Evolutionary conservation across 1,284 basidiomycete species (phyloP).

Genomic region (Puccinia hordei): DNA sequence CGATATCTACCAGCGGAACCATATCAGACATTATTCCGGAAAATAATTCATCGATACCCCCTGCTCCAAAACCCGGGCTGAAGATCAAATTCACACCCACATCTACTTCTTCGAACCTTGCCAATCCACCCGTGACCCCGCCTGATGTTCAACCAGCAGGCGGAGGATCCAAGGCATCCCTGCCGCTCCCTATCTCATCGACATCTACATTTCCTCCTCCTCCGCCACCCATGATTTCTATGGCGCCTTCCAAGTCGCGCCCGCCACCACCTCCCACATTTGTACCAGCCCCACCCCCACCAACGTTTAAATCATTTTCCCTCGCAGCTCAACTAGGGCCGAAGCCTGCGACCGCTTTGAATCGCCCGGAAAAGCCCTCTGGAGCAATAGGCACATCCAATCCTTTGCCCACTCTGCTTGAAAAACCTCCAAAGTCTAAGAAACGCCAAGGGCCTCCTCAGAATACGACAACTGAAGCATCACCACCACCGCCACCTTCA

Average conservation of each 20-base stretch:
- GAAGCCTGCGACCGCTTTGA: conserved; percentile 1
- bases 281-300: conserved; percentile 31
- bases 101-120: conserved; percentile 15
- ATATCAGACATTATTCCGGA: not conserved
- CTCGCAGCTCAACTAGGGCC: not conserved
- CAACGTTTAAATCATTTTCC: conserved; percentile 35
- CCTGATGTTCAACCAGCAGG: not conserved
- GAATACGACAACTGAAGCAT: not conserved
- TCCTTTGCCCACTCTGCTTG: not conserved
- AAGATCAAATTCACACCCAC: conserved; percentile 36
- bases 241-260: not conserved
- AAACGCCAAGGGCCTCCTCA: conserved; percentile 9
- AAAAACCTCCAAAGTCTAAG: conserved; percentile 2
- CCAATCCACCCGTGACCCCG: not conserved
- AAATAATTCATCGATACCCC: conserved; percentile 12
- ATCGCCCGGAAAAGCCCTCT: conserved; percentile 8
- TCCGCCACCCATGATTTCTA: conserved; percentile 22
- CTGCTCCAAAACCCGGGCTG: conserved; percentile 26
- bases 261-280: not conserved
- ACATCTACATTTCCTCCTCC: conserved; percentile 14
- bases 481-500: not conserved
- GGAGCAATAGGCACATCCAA: not conserved
- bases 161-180: not conserved
- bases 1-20: not conserved
- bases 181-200: not conserved